phyloP scores from a whole-genome alignment of 2,329 filamentous ascomycete genomes.

The Ambrosiella beaveri region DNA sequence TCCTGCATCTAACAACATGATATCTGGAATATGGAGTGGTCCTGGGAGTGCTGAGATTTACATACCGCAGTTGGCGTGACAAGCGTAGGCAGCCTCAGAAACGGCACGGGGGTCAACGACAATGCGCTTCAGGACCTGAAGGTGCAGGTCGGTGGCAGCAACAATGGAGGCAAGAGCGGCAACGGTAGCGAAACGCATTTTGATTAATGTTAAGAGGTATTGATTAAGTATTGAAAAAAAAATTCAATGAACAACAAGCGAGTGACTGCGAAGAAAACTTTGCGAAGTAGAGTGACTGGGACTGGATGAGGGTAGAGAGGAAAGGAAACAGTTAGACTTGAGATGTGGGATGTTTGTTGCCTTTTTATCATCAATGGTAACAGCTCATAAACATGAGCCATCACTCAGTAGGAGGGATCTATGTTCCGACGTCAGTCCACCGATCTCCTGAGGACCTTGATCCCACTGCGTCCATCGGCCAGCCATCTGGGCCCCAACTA shows the following conservation, averaged over 20 bases:
- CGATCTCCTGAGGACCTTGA: background rate
- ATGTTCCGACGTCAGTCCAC: background rate
- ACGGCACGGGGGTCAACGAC: slow-evolving; percentile 2
- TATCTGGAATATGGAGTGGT: background rate
- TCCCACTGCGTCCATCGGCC: background rate
- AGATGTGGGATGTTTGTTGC: background rate
- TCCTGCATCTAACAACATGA: background rate
- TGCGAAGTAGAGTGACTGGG: background rate
- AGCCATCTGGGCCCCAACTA: background rate
- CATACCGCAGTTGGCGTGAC: slow-evolving; percentile 34
- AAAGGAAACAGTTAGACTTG: background rate
- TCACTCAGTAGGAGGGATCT: background rate
- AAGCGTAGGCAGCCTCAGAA: slow-evolving; percentile 19
- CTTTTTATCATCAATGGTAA: slow-evolving; percentile 1
- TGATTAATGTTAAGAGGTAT: background rate
- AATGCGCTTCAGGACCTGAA: slow-evolving; percentile 5
- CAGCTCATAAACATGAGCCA: background rate
- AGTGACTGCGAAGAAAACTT: slow-evolving; percentile 1
- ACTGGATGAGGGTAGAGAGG: background rate
- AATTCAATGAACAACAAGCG: background rate
- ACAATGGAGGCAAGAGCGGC: slow-evolving; percentile 1
- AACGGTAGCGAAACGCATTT: slow-evolving; percentile 3
- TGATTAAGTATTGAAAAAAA: slow-evolving; percentile 1
- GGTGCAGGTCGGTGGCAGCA: slow-evolving; percentile 3
- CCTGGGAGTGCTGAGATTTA: slow-evolving; percentile 4